Evolutionary conservation across 2,329 filamentous ascomycete species (phyloP), one percentile per base, ranked within the genome.

Genomic region (Cryphonectria naterciae): DNA sequence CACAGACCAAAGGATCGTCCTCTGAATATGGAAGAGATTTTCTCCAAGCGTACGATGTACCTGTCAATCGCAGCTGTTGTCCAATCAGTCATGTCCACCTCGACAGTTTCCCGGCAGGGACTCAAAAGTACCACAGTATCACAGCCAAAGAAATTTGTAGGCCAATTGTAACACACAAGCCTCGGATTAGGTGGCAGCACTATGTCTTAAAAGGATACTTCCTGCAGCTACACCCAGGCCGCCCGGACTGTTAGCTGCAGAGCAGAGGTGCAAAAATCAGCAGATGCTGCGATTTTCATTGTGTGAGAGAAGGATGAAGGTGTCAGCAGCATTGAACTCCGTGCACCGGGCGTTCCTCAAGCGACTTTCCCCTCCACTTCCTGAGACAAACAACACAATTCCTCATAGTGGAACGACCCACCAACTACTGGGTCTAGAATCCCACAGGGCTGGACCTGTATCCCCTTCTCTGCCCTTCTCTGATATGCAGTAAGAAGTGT

Each of bases 11-110:
- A 46, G n/a, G 22, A 64, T 32, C n/a, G 11, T 11, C 43, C n/a
- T 64, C 61, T 64, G 61, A 13, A 32, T 32, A 4, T 39, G 61
- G 61, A n/a, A 64, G 39, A 64, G 61, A 64, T 46, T 46, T 63
- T 43, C 61, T 28, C 39, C 54, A 32, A 6, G 54, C 28, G 54
- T 58, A 35, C 54, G 8, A n/a, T 39, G 39, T 64, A 22, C 61
- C 61, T 64, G 61, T 64, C 61, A 28, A 64, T 64, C 61, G 41
- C 25, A 39, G 19, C 28, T 56, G 46, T 56, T 39, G 49, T 39
- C 64, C 37, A 66, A 39, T 35, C 46, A 66, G 28, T 37, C 28
- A 17, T 25, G 37, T 62, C 60, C 37, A 32, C 39, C 61, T 64
- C 7, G 37, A 64, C 37, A 39, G 1, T 28, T 43, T 19, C 13